Conservation (phyloP, 2,329 filamentous ascomycete species). For the Sporothrix variecibatus region DNA sequence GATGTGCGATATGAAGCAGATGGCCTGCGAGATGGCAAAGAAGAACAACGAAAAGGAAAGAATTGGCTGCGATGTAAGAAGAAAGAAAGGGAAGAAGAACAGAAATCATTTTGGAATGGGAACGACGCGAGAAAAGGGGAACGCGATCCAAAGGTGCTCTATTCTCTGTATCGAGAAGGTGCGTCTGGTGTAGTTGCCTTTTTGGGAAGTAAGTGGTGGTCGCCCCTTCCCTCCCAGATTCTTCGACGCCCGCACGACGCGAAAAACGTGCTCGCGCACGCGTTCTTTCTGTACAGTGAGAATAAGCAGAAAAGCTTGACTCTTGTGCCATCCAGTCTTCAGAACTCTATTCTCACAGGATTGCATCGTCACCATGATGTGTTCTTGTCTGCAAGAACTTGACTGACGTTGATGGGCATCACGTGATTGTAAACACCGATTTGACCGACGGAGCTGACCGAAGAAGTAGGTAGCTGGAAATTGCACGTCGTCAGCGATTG, state of each 20-base stretch:
- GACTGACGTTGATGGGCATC: neutral
- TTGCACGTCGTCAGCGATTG: neutral
- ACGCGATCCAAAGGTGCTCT: neutral
- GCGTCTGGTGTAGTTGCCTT: constrained; percentile 13
- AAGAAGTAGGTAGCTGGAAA: neutral
- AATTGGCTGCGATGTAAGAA: neutral
- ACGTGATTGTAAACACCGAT: constrained; percentile 21
- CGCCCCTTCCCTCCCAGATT: neutral
- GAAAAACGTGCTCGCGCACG: neutral
- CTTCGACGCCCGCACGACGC: neutral
- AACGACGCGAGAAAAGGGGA: constrained; percentile 1
- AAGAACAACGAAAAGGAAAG: neutral
- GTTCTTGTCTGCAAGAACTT: neutral
- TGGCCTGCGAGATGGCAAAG: neutral
- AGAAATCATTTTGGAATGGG: neutral
- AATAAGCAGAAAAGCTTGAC: neutral
- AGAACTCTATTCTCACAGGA: neutral
- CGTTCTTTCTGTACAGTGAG: neutral
- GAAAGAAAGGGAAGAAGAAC: neutral
- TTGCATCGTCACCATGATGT: neutral
- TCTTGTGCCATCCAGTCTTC: neutral
- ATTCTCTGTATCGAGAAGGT: neutral
- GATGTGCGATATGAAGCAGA: neutral
- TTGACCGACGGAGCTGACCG: neutral
- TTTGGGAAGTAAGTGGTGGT: constrained; percentile 20